These are phyloP conservation scores for Populus hybrid DNA, from an alignment of 441 rosid species.

Conservation along the genomic window DNA sequence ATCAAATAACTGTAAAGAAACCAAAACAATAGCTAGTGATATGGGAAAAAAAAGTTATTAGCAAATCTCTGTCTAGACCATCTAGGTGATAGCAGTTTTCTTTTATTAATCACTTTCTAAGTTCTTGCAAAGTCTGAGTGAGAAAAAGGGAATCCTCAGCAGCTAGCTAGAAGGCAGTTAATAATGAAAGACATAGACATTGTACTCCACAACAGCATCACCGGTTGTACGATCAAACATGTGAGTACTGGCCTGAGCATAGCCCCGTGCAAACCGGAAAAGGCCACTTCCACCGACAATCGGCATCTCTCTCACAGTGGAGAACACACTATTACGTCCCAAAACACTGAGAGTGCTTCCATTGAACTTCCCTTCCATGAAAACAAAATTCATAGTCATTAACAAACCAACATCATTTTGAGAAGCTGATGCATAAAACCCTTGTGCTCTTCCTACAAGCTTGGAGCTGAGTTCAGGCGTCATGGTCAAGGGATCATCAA, in stretches of 20 bases:
- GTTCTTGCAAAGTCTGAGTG: neutral
- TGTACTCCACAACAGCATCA: slow-evolving; percentile 62
- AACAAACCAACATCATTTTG: slow-evolving; percentile 35
- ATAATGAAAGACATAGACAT: slow-evolving; percentile 59
- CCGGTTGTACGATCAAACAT: slow-evolving; percentile 29
- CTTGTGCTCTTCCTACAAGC: slow-evolving; percentile 66
- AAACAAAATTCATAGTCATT: slow-evolving; percentile 58
- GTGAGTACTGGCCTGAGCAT: slow-evolving; percentile 55
- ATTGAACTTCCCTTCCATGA: slow-evolving; percentile 55
- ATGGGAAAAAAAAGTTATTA: neutral
- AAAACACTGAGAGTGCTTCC: slow-evolving; percentile 61
- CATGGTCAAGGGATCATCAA: slow-evolving; percentile 56
- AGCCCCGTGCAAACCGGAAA: slow-evolving; percentile 73
- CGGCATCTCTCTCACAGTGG: slow-evolving; percentile 57
- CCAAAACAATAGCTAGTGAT: neutral
- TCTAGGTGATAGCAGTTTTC: neutral
- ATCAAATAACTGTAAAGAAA: neutral
- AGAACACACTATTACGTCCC: slow-evolving; percentile 44
- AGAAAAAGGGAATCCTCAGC: neutral
- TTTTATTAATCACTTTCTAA: neutral
- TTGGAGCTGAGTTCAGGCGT: slow-evolving; percentile 45
- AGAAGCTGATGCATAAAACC: slow-evolving; percentile 47
- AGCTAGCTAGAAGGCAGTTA: slow-evolving; percentile 19
- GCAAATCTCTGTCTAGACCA: neutral
- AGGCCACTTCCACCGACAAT: slow-evolving; percentile 62